Percentiles rank a stretch among this genome's conserved stretches.
Conservation (phyloP, 257 asterid species). For the Gentiana dahurica region DNA sequence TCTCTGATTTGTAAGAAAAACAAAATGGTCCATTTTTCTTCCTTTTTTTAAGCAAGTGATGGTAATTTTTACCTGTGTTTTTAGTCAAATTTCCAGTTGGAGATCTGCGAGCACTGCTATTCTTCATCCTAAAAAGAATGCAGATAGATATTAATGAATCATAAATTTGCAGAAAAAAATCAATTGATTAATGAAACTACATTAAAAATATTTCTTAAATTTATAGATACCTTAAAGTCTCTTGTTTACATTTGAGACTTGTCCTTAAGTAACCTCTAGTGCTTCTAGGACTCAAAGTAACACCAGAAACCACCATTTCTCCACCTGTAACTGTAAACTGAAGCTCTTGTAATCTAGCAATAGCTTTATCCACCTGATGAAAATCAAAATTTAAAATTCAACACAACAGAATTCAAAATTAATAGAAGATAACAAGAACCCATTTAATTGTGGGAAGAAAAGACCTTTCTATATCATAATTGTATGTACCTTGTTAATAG, state of each 20-base stretch:
- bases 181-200: too few relatives aligned
- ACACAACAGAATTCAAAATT: background rate
- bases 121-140: constrained; percentile 42
- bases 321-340: constrained; percentile 67
- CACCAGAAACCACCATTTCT: constrained; percentile 39
- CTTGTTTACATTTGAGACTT: constrained; percentile 61
- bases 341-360: constrained; percentile 90
- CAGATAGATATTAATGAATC: background rate
- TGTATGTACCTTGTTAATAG: constrained; percentile 47
- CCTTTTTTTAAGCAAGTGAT: too few relatives aligned
- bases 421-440: background rate
- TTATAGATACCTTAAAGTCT: constrained; percentile 38
- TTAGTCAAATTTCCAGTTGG: constrained; percentile 71
- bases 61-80: constrained; percentile 29
- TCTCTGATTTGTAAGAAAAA: too few relatives aligned
- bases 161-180: background rate
- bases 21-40: too few relatives aligned
- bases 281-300: constrained; percentile 57
- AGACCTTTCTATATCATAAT: background rate
- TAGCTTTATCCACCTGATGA: constrained; percentile 74
- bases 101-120: constrained; percentile 37
- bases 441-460: too few relatives aligned
- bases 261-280: constrained; percentile 36
- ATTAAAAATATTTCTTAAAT: background rate
- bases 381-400: background rate